phyloP scores from a whole-genome alignment of 257 asterid genomes.

The Nicotiana tomentosiformis region DNA sequence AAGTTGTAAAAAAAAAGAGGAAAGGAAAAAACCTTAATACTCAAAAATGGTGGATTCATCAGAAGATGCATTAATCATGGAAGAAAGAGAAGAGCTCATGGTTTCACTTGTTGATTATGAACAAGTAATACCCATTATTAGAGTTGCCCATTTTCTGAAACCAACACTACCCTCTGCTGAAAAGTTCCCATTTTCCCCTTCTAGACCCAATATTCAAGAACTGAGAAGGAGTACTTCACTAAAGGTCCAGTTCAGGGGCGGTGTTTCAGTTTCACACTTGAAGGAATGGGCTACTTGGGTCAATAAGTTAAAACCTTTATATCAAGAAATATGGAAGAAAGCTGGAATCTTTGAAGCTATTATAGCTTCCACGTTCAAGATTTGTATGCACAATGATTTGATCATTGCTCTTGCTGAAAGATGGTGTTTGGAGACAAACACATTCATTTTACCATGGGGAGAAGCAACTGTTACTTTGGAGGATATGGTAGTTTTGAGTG shows the following conservation, averaged over 20 bases:
- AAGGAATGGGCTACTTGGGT: constrained; percentile 16
- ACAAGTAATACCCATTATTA: neutral
- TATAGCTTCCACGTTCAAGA: neutral
- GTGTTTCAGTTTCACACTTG: neutral
- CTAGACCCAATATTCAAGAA: neutral
- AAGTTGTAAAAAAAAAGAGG: neutral
- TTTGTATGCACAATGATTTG: constrained; percentile 6
- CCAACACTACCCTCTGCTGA: constrained; percentile 12
- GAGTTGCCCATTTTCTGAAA: constrained; percentile 22
- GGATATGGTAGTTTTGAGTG: constrained; percentile 32
- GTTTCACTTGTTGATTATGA: constrained; percentile 3
- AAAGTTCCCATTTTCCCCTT: neutral
- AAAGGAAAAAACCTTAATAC: neutral
- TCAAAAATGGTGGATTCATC: constrained; percentile 8
- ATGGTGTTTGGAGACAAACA: constrained; percentile 20
- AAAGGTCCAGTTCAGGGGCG: constrained; percentile 2
- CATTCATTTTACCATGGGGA: constrained; percentile 37
- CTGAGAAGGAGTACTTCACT: neutral
- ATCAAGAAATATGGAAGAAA: constrained; percentile 19
- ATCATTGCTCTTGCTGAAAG: constrained; percentile 18
- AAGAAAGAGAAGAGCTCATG: constrained; percentile 17
- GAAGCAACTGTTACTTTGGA: constrained; percentile 41
- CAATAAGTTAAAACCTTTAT: neutral
- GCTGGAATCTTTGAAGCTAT: constrained; percentile 30
- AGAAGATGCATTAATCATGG: neutral